phyloP scores from a whole-genome alignment of 2,329 filamentous ascomycete species.

The Fusarium mundagurra region DNA sequence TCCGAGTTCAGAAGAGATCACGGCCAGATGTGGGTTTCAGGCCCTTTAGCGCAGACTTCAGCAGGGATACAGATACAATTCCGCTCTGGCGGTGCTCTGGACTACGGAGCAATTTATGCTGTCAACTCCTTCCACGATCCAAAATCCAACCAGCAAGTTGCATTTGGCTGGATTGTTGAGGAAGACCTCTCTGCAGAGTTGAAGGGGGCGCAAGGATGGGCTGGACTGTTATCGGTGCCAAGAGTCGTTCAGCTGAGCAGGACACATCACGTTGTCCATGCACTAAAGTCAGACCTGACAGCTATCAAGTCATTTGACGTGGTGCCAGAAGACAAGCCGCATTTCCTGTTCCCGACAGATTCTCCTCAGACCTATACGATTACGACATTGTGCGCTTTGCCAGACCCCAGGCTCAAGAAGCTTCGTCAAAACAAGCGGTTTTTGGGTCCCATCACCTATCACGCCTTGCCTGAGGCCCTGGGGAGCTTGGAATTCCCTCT shows the following conservation, averaged over 20 bases:
- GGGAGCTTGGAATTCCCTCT: background rate
- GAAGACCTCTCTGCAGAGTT: background rate
- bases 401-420: background rate
- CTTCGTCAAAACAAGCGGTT: background rate
- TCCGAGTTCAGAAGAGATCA: background rate
- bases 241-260: background rate
- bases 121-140: background rate
- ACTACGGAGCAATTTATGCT: background rate
- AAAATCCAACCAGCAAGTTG: background rate
- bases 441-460: background rate
- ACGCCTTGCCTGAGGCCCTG: background rate
- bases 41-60: background rate
- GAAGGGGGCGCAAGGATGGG: background rate
- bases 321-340: background rate
- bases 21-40: background rate
- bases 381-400: background rate
- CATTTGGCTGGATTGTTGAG: background rate
- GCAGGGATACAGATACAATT: background rate
- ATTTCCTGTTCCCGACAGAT: accelerated
- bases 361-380: background rate
- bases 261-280: background rate
- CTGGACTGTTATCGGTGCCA: background rate
- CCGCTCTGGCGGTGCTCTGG: background rate
- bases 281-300: background rate
- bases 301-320: background rate